These are phyloP conservation scores for Glomus cerebriforme DNA, from an alignment of 192 early-diverging fungal genomes.

Conservation along the genomic window DNA sequence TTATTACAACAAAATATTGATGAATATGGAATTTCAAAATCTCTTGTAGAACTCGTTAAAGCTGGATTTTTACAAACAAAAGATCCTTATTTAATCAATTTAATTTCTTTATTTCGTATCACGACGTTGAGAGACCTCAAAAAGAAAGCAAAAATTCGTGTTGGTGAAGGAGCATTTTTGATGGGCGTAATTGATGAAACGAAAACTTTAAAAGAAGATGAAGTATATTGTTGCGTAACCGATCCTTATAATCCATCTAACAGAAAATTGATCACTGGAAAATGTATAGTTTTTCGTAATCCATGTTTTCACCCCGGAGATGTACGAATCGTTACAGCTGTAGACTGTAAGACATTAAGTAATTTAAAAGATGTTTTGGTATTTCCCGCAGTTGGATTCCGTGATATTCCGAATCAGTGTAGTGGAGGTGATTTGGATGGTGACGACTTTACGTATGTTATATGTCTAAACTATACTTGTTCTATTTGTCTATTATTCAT, in stretches of 20 bases:
- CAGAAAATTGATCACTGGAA: constrained; percentile 40
- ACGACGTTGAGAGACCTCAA: constrained; percentile 50
- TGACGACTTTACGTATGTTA: constrained; percentile 65
- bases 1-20: constrained; percentile 47
- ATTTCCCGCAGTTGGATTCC: constrained; percentile 64
- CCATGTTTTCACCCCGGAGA: constrained; percentile 74
- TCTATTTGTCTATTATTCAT: no score
- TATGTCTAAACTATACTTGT: neutral
- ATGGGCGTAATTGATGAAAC: constrained; percentile 61
- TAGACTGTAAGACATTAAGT: constrained; percentile 46
- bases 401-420: constrained; percentile 75
- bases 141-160: constrained; percentile 57
- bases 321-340: constrained; percentile 57
- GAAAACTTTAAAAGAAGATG: constrained; percentile 39
- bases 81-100: constrained; percentile 52
- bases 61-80: constrained; percentile 47
- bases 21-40: constrained; percentile 44
- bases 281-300: constrained; percentile 52
- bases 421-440: constrained; percentile 84
- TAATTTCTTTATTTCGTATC: constrained; percentile 48
- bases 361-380: constrained; percentile 71
- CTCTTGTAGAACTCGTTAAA: constrained; percentile 44
- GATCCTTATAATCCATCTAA: constrained; percentile 27
- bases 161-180: constrained; percentile 53
- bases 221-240: constrained; percentile 55